Percentiles rank a stretch among this genome's conserved stretches.
phyloP scores from a whole-genome alignment of 1,139 yeast species.

The Hyphopichia fennica region DNA sequence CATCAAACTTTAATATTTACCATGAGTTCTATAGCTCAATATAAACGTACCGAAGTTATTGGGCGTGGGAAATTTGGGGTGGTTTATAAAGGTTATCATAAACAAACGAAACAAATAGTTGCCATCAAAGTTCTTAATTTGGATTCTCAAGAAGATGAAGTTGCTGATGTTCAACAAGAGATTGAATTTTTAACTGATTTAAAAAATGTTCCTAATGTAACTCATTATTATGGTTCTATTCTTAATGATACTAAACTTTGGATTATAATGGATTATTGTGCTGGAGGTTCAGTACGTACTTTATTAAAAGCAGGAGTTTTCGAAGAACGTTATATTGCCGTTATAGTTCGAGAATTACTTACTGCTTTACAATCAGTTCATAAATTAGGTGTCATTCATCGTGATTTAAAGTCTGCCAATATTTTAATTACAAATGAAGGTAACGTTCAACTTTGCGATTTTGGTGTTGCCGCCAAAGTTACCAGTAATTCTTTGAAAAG shows the following conservation, averaged over 20 bases:
- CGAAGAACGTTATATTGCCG: slow-evolving; percentile 81
- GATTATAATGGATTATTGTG: slow-evolving; percentile 98
- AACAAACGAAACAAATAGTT: slow-evolving; percentile 69
- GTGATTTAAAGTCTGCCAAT: slow-evolving; percentile 96
- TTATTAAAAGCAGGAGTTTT: slow-evolving; percentile 83
- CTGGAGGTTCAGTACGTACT: slow-evolving; percentile 93
- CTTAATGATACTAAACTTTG: slow-evolving; percentile 86
- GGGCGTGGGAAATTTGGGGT: slow-evolving; percentile 98
- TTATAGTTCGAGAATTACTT: slow-evolving; percentile 78
- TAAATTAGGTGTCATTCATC: slow-evolving; percentile 85
- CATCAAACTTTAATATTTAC: no score
- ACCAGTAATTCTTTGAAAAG: slow-evolving; percentile 77
- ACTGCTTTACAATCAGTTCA: slow-evolving; percentile 82
- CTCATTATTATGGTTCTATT: slow-evolving; percentile 88
- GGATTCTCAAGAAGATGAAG: slow-evolving; percentile 94
- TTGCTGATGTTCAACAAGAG: slow-evolving; percentile 91
- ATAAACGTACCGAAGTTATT: slow-evolving; percentile 82
- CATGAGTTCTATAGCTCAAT: slow-evolving; percentile 24
- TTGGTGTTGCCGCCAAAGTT: slow-evolving; percentile 96
- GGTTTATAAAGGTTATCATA: slow-evolving; percentile 80
- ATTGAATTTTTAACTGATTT: slow-evolving; percentile 82
- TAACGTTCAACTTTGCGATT: slow-evolving; percentile 87
- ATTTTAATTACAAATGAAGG: slow-evolving; percentile 89
- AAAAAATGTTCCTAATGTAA: slow-evolving; percentile 84
- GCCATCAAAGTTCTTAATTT: slow-evolving; percentile 92